These are phyloP conservation scores for Hysterium pulicare DNA, from an alignment of 2,329 filamentous ascomycete genomes.

Conservation along the genomic window DNA sequence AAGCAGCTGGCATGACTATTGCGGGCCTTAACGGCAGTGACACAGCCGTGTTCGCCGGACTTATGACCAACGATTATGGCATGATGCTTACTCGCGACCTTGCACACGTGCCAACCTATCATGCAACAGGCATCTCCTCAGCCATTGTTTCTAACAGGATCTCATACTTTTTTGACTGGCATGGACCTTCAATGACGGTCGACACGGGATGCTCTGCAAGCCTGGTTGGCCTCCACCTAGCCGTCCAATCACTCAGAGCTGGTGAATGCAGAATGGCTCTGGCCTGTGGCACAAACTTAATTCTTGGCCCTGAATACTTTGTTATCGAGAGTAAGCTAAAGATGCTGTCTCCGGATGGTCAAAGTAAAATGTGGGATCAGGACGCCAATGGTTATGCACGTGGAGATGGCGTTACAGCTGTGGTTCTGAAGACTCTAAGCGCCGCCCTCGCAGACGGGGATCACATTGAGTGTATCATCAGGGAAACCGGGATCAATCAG, in stretches of 20 bases:
- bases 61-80: background rate
- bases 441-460: slow-evolving; percentile 17
- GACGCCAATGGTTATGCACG: slow-evolving; percentile 15
- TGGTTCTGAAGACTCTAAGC: slow-evolving; percentile 16
- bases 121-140: background rate
- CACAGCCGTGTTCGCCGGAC: background rate
- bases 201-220: slow-evolving; percentile 10
- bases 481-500: slow-evolving; percentile 13
- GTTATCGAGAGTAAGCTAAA: background rate
- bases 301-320: background rate
- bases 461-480: slow-evolving; percentile 17
- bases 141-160: slow-evolving; percentile 4
- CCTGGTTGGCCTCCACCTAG: slow-evolving; percentile 4
- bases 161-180: slow-evolving; percentile 5
- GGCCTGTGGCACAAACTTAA: background rate
- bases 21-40: background rate
- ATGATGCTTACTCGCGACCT: background rate
- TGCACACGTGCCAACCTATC: background rate
- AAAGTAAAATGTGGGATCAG: slow-evolving; percentile 19
- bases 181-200: slow-evolving; percentile 7
- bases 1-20: slow-evolving; percentile 10
- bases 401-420: slow-evolving; percentile 15
- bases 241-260: background rate
- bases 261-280: background rate
- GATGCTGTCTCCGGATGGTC: slow-evolving; percentile 4